phyloP scores from a whole-genome alignment of 768 basidiomycete genomes.

The Ephemerocybe angulata region DNA sequence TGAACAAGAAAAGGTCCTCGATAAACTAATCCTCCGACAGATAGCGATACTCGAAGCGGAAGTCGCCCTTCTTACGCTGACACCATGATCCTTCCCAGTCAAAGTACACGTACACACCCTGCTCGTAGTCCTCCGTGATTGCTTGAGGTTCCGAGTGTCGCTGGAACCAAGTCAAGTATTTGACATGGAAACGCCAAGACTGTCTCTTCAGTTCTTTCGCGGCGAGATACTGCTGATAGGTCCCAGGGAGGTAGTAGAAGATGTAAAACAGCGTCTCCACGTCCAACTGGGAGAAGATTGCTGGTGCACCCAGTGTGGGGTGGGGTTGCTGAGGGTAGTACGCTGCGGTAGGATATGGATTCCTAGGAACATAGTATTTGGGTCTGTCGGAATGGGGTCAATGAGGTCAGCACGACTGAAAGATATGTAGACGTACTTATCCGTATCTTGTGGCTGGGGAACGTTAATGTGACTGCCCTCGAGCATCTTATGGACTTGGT shows the following conservation, averaged over 20 bases:
- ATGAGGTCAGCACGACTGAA: not conserved
- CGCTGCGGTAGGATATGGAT: slow-evolving; percentile 84
- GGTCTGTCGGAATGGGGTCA: slow-evolving; percentile 51
- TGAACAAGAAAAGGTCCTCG: slow-evolving; percentile 7
- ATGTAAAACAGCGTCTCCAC: slow-evolving; percentile 98
- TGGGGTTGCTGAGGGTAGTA: slow-evolving; percentile 94
- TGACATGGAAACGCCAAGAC: slow-evolving; percentile 99
- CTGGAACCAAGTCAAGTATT: slow-evolving; percentile 99
- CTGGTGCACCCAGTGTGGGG: slow-evolving; percentile 74
- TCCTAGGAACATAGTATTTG: slow-evolving; percentile 93
- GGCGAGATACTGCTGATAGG: slow-evolving; percentile 96
- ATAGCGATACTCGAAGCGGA: slow-evolving; percentile 95
- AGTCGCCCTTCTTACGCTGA: slow-evolving; percentile 96
- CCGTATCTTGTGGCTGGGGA: slow-evolving; percentile 92
- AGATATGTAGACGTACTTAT: slow-evolving; percentile 60
- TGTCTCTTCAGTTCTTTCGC: slow-evolving; percentile 96
- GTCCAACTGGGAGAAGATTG: slow-evolving; percentile 86
- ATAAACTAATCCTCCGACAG: slow-evolving; percentile 78
- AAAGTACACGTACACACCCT: slow-evolving; percentile 98
- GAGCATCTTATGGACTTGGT: slow-evolving; percentile 88
- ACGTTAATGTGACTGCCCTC: slow-evolving; percentile 87
- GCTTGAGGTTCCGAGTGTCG: slow-evolving; percentile 96
- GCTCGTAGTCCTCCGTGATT: slow-evolving; percentile 99
- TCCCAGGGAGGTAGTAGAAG: slow-evolving; percentile 96
- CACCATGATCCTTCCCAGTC: slow-evolving; percentile 99